Evolutionary conservation across 1,139 yeast genomes (phyloP), one percentile per base, ranked within the genome.

Genomic region (Arxiozyma slooffiae): DNA sequence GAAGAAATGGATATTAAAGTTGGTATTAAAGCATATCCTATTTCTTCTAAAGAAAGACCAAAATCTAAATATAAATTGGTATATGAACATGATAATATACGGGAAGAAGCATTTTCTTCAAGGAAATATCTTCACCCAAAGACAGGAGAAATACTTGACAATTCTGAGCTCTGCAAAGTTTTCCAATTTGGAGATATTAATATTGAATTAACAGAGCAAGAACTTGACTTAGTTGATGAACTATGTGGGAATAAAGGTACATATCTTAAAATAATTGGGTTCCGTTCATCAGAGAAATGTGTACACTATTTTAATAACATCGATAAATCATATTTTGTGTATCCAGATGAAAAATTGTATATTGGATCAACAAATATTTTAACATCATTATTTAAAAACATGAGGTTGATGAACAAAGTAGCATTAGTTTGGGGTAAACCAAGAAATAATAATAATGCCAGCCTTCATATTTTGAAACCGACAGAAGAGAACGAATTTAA

Each of bases 391-490:
- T 85, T 80, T 61, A 80, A 78, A 49, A 75, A 83, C 1, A 70
- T 94, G 67, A 62, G 71, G 3, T 72, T 72, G 48, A 71, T 76
- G 48, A 60, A 72, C 4, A 78, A 78, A 60, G 81, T 77, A 58
- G 94, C 86, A 0, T 67, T 92, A 9, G 76, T 85, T 1, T 86
- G 89, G 81, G 90, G 95, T 1, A 78, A 82, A 58, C 60, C 75
- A 7, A 76, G 82, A 53, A 69, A 66, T 47, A 74, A 73, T 54
- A 68, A 88, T 0, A 66, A 75, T 48, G 94, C 96, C 0, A 59
- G 71, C 3, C 57, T 86, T 46, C 84, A 75, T 59, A 78, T 83
- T 0, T 60, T 88, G 52, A 72, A 80, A 48, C 87, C 95, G 0
- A 75, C 85, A 1, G 48, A 50, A 14, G 50, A 49, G 14, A 36